A percentile compares a stretch with the other conserved stretches of the same genome.
Conservation (phyloP, 176 grass and related monocot genomes). For the Carex myosuroides region DNA sequence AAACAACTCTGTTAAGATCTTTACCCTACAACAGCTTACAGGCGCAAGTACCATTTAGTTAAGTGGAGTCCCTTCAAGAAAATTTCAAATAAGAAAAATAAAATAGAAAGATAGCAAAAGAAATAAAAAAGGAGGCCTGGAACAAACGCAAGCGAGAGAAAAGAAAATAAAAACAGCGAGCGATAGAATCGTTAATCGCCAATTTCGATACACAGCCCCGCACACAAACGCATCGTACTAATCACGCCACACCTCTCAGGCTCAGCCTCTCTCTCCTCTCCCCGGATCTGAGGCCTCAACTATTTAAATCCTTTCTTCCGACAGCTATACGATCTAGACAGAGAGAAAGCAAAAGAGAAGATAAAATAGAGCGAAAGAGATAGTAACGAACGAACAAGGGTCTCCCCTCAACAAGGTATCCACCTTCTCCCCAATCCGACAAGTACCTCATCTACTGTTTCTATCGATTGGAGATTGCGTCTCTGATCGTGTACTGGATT, state of each 20-base stretch:
- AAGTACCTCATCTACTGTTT: not conserved
- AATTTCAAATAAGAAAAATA: not conserved
- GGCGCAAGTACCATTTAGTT: not conserved
- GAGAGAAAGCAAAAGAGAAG: not conserved
- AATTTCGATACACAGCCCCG: slow-evolving; percentile 6
- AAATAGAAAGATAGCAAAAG: not conserved
- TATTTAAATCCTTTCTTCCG: slow-evolving; percentile 21
- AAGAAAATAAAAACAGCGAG: not conserved
- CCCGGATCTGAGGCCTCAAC: slow-evolving; percentile 9
- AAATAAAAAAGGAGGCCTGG: not conserved
- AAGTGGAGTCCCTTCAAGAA: not conserved
- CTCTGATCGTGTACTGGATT: slow-evolving; percentile 16
- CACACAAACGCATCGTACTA: slow-evolving; percentile 21
- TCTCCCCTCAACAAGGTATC: slow-evolving; percentile 19
- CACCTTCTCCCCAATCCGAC: not conserved
- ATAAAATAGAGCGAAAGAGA: not conserved
- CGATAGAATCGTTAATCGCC: not conserved
- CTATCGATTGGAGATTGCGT: not conserved
- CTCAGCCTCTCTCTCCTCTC: not conserved
- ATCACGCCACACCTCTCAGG: slow-evolving; percentile 13
- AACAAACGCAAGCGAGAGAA: not conserved
- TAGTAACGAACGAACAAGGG: not conserved
- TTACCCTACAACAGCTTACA: too few relatives aligned
- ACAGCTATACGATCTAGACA: slow-evolving; percentile 8
- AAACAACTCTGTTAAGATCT: too few relatives aligned